A percentile compares a stretch with the other conserved stretches of the same genome.
Evolutionary conservation across 352 stramenopile species (phyloP).

Genomic region (Phytophthora sojae): DNA sequence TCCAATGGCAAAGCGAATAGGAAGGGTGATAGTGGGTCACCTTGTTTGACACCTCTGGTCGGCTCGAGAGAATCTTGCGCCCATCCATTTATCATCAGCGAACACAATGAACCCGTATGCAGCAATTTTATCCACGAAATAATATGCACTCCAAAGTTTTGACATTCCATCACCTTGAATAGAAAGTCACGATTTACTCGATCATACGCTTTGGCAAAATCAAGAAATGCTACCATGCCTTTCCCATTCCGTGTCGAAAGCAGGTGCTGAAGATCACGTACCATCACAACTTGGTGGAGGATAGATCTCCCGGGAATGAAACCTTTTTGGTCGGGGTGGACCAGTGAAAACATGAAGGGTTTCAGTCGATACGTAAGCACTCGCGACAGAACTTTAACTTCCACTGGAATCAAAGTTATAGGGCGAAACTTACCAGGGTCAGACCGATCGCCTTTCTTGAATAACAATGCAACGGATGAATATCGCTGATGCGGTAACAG

Average conservation of each 20-base stretch:
- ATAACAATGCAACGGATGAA: conserved; percentile 8
- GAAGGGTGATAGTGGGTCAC: too few relatives aligned
- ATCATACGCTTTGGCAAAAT: conserved; percentile 14
- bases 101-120: too few relatives aligned
- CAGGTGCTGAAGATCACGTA: conserved; percentile 6
- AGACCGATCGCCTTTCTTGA: conserved; percentile 7
- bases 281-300: conserved; percentile 3
- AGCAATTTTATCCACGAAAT: too few relatives aligned
- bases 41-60: too few relatives aligned
- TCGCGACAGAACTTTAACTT: conserved; percentile 9
- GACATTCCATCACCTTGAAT: conserved; percentile 1
- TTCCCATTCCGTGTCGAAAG: neutral
- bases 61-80: too few relatives aligned
- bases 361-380: conserved; percentile 2
- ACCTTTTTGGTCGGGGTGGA: conserved; percentile 16
- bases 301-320: conserved; percentile 4
- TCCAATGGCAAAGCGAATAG: too few relatives aligned
- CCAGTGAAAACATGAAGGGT: neutral
- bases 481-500: conserved; percentile 8
- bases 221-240: conserved; percentile 2
- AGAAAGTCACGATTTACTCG: conserved; percentile 6
- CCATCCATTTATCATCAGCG: too few relatives aligned
- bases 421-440: conserved; percentile 7
- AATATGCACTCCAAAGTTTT: neutral
- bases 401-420: conserved; percentile 16